Base-by-base conservation (phyloP, 106 monocot species). In the Dactylorhiza incarnata region DNA sequence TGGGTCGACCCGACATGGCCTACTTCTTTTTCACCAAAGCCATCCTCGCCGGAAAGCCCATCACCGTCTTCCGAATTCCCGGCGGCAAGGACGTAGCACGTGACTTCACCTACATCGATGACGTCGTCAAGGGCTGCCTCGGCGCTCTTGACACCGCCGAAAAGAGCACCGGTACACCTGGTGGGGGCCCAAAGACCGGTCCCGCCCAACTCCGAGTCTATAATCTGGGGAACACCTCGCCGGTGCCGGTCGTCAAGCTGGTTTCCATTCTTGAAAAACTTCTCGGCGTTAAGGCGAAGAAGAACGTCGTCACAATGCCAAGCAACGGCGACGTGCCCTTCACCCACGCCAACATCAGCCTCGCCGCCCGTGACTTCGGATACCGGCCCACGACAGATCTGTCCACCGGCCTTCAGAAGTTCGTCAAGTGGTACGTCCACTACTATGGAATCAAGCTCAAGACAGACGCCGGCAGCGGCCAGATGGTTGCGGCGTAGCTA, bases 1-100 rank as follows among this genome's bases (percentile, higher is more conserved):
- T 78, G 79, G 83, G 83, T 20, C 78, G 83, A n/a, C 83, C 83
- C 19, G 83, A 83, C 83, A 83, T 83, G 83, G 83, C 83, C 61
- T 83, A 83, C 79, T 83, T 83, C 75, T 79, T 74, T 68, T 83
- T 83, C 83, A 79, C 83, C 45, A 76, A 76, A 47, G 47, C 63
- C 49, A 76, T 76, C 22, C 76, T 76, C 23, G 66, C 63, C 48
- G 76, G 76, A 15, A 76, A 76, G 24, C 62, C 76, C 66, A 76
- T 76, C 20, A 76, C 76, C 19, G 62, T 76, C 15, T 76, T 76
- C 48, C 62, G 66, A 16, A 76, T 47, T 19, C 44, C 63, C 48
- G 76, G 67, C 66, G 76, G 76, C 23, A 65, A 67, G 23, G 65
- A 76, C 14, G 76, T 76, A 5, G 76, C 76, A 9, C 76, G 76